phyloP scores from a whole-genome alignment of 2,329 filamentous ascomycete species.

The Emmonsiellopsis sp. region DNA sequence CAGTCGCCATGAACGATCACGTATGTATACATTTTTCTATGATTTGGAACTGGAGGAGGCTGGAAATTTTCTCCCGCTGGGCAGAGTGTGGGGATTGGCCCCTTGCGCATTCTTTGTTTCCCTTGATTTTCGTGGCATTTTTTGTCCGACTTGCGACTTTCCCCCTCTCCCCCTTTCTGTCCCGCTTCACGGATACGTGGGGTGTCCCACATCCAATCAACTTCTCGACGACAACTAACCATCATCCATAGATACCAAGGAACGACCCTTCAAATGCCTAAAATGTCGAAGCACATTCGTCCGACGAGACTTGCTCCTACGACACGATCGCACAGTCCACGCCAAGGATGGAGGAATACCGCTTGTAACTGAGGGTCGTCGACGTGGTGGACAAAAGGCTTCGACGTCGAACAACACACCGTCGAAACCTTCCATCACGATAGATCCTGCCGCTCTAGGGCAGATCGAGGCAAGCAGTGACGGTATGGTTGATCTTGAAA shows the following conservation, averaged over 20 bases:
- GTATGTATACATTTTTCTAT: constrained; percentile 54
- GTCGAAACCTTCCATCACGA: constrained; percentile 62
- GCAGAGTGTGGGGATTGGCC: not conserved
- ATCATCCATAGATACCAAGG: constrained; percentile 72
- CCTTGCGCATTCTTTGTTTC: not conserved
- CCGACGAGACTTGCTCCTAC: constrained; percentile 86
- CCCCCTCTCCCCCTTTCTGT: no score
- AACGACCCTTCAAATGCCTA: constrained; percentile 95
- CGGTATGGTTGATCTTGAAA: constrained; percentile 89
- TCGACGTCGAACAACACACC: constrained; percentile 26
- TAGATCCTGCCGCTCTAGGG: constrained; percentile 57
- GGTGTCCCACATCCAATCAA: not conserved
- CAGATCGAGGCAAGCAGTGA: constrained; percentile 88
- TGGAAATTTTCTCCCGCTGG: not conserved
- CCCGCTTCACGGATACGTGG: not conserved
- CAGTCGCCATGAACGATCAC: constrained; percentile 92
- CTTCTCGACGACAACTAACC: not conserved
- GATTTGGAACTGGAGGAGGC: not conserved
- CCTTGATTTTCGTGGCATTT: not conserved
- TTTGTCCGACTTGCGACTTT: not conserved
- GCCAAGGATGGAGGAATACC: constrained; percentile 94
- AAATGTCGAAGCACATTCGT: constrained; percentile 99
- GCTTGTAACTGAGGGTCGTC: constrained; percentile 88
- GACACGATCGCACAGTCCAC: constrained; percentile 96
- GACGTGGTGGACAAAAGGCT: constrained; percentile 36